A percentile compares a stretch with the other conserved stretches of the same genome.
Evolutionary conservation across 2,329 filamentous ascomycete genomes (phyloP).

Genomic region (Knoxdaviesia proteae): DNA sequence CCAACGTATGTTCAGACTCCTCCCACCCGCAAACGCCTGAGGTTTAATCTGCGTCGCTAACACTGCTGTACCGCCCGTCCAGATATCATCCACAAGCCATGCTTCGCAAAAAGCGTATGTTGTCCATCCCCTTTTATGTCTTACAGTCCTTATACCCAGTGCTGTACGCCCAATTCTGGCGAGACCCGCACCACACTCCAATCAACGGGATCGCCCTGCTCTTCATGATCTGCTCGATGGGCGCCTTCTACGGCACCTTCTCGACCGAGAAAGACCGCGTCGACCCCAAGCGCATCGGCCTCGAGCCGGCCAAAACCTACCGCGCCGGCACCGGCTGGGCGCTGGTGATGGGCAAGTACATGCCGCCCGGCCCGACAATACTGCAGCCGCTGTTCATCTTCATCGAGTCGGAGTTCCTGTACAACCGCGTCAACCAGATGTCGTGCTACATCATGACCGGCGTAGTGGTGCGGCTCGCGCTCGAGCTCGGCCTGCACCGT

Average conservation of each 20-base stretch:
- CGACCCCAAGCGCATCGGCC: slow-evolving; percentile 4
- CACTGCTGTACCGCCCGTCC: slow-evolving; percentile 3
- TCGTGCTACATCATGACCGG: slow-evolving; percentile 31
- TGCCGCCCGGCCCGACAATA: slow-evolving; percentile 24
- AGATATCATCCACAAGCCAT: slow-evolving; percentile 33
- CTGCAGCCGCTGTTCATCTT: slow-evolving; percentile 30
- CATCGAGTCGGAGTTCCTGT: slow-evolving; percentile 30
- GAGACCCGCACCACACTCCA: slow-evolving; percentile 16
- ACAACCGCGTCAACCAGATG: slow-evolving; percentile 28
- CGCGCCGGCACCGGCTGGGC: slow-evolving; percentile 29
- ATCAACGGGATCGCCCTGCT: slow-evolving; percentile 29
- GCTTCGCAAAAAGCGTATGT: slow-evolving; percentile 23
- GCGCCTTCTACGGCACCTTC: slow-evolving; percentile 22
- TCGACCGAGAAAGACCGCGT: slow-evolving; percentile 19
- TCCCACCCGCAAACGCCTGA: neutral
- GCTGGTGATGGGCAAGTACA: slow-evolving; percentile 27
- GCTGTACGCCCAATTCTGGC: slow-evolving; percentile 28
- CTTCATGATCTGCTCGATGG: slow-evolving; percentile 24
- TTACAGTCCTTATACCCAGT: neutral
- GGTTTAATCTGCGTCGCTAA: slow-evolving; percentile 2
- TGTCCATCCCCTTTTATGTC: neutral
- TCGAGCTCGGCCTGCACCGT: slow-evolving; percentile 37
- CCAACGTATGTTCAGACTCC: slow-evolving; percentile 17
- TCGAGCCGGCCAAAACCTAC: slow-evolving; percentile 25
- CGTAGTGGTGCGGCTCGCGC: slow-evolving; percentile 29